Conservation (phyloP, 2,329 filamentous ascomycete genomes). For the Penicillium sp. region DNA sequence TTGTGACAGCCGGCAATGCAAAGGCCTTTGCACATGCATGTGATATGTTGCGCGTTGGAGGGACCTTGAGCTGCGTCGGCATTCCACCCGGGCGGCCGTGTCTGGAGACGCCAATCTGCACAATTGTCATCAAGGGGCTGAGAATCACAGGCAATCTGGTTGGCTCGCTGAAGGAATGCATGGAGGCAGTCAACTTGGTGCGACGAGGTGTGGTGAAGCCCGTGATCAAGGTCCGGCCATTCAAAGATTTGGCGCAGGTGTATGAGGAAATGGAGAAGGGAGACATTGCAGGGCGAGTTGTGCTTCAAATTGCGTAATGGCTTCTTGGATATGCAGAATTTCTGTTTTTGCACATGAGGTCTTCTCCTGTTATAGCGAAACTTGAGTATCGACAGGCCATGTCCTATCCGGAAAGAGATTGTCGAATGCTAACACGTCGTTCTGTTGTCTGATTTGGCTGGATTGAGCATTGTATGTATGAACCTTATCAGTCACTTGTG, state of each 20-base stretch:
- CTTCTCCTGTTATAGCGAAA: too few species aligned
- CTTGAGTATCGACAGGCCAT: too few species aligned
- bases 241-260: conserved; percentile 42
- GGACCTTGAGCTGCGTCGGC: conserved; percentile 45
- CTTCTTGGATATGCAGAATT: too few species aligned
- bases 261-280: conserved; percentile 48
- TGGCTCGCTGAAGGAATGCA: conserved; percentile 46
- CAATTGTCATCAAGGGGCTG: conserved; percentile 48
- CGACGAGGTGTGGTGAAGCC: conserved; percentile 44
- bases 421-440: too few species aligned
- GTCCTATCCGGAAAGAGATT: too few species aligned
- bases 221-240: conserved; percentile 42
- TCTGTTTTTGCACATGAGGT: too few species aligned
- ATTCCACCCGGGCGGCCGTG: conserved; percentile 42
- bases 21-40: conserved; percentile 44
- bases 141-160: conserved; percentile 46
- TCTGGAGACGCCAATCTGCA: conserved; percentile 43
- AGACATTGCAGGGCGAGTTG: conserved; percentile 44
- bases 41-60: conserved; percentile 46
- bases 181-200: conserved; percentile 48
- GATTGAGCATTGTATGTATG: too few species aligned
- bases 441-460: too few species aligned
- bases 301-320: conserved; percentile 41
- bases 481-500: not conserved
- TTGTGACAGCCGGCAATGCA: conserved; percentile 45